Conservation (phyloP, 1,284 basidiomycete genomes). For the Cryptococcus sp. region DNA sequence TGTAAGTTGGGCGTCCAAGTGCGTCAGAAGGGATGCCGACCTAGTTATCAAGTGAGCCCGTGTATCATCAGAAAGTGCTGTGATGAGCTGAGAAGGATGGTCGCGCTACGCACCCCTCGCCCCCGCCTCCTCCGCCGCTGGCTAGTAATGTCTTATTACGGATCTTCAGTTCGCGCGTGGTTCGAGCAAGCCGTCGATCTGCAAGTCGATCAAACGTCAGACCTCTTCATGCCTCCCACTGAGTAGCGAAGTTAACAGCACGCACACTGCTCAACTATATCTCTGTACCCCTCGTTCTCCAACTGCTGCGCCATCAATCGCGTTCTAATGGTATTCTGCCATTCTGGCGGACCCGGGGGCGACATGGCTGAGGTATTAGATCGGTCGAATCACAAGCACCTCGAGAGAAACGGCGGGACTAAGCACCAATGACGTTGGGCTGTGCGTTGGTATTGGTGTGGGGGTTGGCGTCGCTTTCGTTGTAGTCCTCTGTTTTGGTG, state of each 20-base stretch:
- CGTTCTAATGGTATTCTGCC: slow-evolving; percentile 58
- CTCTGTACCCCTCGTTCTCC: slow-evolving; percentile 71
- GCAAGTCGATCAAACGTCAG: slow-evolving; percentile 15
- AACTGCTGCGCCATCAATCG: slow-evolving; percentile 66
- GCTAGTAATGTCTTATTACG: slow-evolving; percentile 77
- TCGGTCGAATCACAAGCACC: not conserved
- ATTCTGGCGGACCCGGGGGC: slow-evolving; percentile 34
- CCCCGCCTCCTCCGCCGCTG: slow-evolving; percentile 46
- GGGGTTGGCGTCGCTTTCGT: too few species aligned
- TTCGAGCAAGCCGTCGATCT: slow-evolving; percentile 87
- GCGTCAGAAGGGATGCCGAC: slow-evolving; percentile 81
- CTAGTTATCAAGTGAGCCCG: slow-evolving; percentile 4
- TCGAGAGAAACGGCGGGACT: too few species aligned
- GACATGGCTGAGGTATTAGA: slow-evolving; percentile 10
- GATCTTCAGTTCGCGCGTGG: slow-evolving; percentile 83
- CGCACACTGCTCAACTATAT: slow-evolving; percentile 84
- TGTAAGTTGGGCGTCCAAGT: slow-evolving; percentile 90
- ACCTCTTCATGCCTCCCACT: not conserved
- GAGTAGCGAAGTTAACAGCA: slow-evolving; percentile 21
- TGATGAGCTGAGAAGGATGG: not conserved
- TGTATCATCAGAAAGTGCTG: not conserved
- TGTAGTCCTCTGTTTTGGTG: too few species aligned
- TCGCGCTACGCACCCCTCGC: slow-evolving; percentile 66
- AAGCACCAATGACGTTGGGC: too few species aligned
- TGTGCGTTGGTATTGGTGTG: too few species aligned